Base-by-base conservation (phyloP, 192 early-diverging fungal genomes). In the Coemansia sp. region DNA sequence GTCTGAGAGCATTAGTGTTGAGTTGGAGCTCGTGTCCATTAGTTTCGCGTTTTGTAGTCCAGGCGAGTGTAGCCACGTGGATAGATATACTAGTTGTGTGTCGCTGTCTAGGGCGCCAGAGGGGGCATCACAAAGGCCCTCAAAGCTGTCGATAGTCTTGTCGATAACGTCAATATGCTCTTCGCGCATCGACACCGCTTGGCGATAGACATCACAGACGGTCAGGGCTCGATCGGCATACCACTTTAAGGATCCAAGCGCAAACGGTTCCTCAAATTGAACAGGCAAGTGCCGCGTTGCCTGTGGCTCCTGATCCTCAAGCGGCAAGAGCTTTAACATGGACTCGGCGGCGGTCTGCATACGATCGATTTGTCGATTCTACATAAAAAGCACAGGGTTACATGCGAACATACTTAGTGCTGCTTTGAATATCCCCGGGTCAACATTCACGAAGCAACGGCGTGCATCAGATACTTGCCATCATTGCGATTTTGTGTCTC, bases 11-110 rank as follows among this genome's bases (percentile, higher is more conserved):
- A 68, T 74, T 14, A 79, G 61, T 11, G 69, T 67, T 4, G 64
- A 37, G 5, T 62, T 55, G 23, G n/a, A 57, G 19, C 21, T 12
- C 0, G 59, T 23, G 15, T 62, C 68, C n/a, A 63, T 34, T 25
- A 79, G 59, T 10, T 21, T 61, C n/a, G 60, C 58, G 39, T 74
- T 64, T 42, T 74, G 63, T 4, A 74, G 65, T 2, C 77, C 77
- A 2, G 77, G 77, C 27, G 73, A 67, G 53, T 74, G 62, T 19
- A 66, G 66, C 77, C 77, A 79, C 3, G 44, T 31, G 25, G 73
- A 67, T 6, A 79, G 65, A 2, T 63, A 65, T 12, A 68, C 69
- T 11, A 79, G 58, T 23, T 79, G 77, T 57, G 37, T 55, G n/a
- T 79, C 72, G 41, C 69, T 79, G 29, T 79, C 77, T 27, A 79